Base-by-base conservation (phyloP, 495 filamentous ascomycete species). In the Penicillium samsonianum region DNA sequence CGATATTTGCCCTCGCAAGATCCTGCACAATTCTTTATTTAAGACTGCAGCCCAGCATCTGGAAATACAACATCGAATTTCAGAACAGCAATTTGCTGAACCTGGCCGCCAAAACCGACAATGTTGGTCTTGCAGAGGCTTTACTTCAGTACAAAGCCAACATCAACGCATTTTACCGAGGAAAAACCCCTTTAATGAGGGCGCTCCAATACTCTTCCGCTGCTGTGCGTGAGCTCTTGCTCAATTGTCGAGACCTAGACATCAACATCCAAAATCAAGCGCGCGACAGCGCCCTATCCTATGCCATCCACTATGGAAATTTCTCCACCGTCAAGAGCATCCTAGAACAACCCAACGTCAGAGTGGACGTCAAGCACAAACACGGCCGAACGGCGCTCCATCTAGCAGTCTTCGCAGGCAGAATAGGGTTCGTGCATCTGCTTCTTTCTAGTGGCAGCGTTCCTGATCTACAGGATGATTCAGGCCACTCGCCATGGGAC, bases 111-210 rank as follows among this genome's bases (percentile, higher is more conserved):
- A 50, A 62, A 23, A 4, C 38, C 22, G 50, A 62, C 44, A 54
- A 62, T 31, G 6, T 50, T 38, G 9, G 11, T 40, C 49, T 62
- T 16, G 22, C 44, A 12, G 26, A 20, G 28, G 37, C 25, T 49
- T 50, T 58, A 31, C 53, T 62, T 22, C 5, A 31, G 19, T 14
- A 53, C 5, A 26, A 48, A 19, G 50, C 54, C 14, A 50, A 57
- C 23, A 35, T 62, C 16, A 62, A 62, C 50, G 33, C 59, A 1
- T 62, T 62, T 43, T 62, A 50, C 26, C 50, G 43, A 16, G 43
- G 54, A 1, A 53, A 53, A 44, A 54, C 37, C 12, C 31, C 41
- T 20, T 40, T 61, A 2, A 57, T 61, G 28, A 57, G 54, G 38
- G 54, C 54, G 31, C 19, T 61, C 0, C 26, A 57, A 44, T 33